Base-by-base conservation (phyloP, 176 grass and related monocot genomes). In the Aegilops umbellulata region DNA sequence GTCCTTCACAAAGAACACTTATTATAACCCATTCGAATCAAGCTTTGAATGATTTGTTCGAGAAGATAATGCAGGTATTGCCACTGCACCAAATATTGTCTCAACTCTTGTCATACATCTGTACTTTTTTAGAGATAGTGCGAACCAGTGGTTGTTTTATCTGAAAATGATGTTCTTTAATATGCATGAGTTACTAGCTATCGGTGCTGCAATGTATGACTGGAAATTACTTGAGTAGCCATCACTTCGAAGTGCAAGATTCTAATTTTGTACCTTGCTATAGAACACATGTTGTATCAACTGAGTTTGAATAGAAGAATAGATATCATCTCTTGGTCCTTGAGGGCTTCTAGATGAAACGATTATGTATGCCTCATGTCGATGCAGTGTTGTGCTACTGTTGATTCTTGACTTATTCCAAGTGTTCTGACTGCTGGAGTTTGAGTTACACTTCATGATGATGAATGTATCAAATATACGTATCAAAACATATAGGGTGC, bases 21-120 rank as follows among this genome's bases (percentile, higher is more conserved):
- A 99, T 99, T 84, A 99, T 99, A 67, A 99, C 97, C 47, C 97
- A 99, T 78, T 99, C 97, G 7, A 99, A 99, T 88, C 94, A 99
- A 84, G 97, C 97, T 83, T 91, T 99, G 82, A 99, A 99, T 83
- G 97, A 99, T 65, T 86, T 99, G 38, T 99, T 99, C 82, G 97
- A 99, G 86, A 99, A 99, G 87, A 99, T 99, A 89, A 96, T 99
- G 97, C 93, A 99, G 97, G 97, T 96, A 94, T 44, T 27, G 29
- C 65, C 19, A 60, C 80, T 80, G 53, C 7, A 42, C 31, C 19
- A 69, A 71, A 44, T 80, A 60, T 74, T 72, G 29, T 74, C 74
- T 29, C 3, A 67, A 41, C 12, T 78, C 17, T 69, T 82, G 70
- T 30, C 14, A 2, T 32, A 46, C 80, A 81, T 65, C 78, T 44